phyloP scores from a whole-genome alignment of 208 protist genomes.

The Angomonas deanei region DNA sequence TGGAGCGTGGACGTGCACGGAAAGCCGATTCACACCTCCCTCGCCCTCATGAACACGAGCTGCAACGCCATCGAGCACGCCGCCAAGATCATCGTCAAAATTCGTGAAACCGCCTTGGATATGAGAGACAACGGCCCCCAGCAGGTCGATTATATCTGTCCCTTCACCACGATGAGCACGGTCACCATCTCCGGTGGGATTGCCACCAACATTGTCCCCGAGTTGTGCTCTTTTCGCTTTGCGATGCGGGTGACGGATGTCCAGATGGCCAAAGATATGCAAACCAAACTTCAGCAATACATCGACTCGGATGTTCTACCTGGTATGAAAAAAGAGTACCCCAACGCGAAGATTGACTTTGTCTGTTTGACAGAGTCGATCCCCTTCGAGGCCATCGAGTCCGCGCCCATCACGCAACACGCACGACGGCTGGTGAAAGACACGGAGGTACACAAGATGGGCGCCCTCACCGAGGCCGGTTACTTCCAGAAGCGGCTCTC shows the following conservation, averaged over 20 bases:
- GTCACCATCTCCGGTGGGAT: conserved; percentile 38
- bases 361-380: conserved; percentile 2
- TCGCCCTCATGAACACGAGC: conserved; percentile 32
- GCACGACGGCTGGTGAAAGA: conserved; percentile 3
- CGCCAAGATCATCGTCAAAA: conserved; percentile 36
- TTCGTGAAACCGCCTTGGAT: conserved; percentile 23
- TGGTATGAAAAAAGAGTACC: conserved; percentile 35
- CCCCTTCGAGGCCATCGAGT: conserved; percentile 26
- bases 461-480: conserved; percentile 2
- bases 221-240: conserved; percentile 31
- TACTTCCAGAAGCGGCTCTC: not conserved
- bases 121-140: conserved; percentile 13
- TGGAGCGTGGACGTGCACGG: conserved; percentile 29
- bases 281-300: conserved; percentile 24
- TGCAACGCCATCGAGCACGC: conserved; percentile 37
- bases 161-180: conserved; percentile 20
- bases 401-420: conserved; percentile 30
- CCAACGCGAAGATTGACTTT: conserved; percentile 22
- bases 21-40: conserved; percentile 46
- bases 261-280: conserved; percentile 17
- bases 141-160: conserved; percentile 20
- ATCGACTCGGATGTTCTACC: conserved; percentile 22
- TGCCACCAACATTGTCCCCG: conserved; percentile 45
- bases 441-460: not conserved
- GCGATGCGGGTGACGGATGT: conserved; percentile 29